These are phyloP conservation scores for Naganishia albida DNA, from an alignment of 1,284 basidiomycete genomes.

Conservation along the genomic window DNA sequence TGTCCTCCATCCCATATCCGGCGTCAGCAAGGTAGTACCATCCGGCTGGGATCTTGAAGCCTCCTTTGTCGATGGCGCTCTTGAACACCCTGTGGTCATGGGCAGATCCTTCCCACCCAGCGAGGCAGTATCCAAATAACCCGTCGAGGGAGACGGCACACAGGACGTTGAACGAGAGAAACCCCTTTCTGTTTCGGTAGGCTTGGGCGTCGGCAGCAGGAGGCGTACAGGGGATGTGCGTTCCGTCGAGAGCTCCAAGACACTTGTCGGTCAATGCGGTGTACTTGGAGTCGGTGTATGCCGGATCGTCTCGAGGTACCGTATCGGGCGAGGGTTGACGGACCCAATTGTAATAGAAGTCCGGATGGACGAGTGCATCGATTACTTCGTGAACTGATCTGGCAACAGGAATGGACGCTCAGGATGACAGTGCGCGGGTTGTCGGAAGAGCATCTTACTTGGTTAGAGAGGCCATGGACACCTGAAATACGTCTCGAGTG, in stretches of 20 bases:
- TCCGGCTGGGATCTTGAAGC: neutral
- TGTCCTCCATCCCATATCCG: neutral
- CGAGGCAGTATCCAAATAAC: slow-evolving; percentile 1
- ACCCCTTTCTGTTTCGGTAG: slow-evolving; percentile 7
- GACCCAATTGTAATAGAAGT: slow-evolving; percentile 22
- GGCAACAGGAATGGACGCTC: neutral
- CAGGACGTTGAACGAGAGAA: slow-evolving; percentile 17
- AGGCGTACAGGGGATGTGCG: slow-evolving; percentile 13
- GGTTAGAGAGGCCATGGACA: neutral
- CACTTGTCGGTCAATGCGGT: neutral
- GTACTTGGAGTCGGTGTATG: slow-evolving; percentile 6
- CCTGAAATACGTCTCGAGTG: slow-evolving; percentile 1
- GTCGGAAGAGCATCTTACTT: neutral
- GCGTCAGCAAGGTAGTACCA: slow-evolving; percentile 22
- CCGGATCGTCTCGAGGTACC: neutral
- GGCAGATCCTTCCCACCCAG: slow-evolving; percentile 27
- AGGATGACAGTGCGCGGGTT: neutral
- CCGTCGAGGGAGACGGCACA: neutral
- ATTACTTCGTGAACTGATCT: slow-evolving; percentile 12
- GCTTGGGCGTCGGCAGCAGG: neutral
- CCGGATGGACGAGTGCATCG: slow-evolving; percentile 12
- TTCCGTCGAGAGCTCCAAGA: slow-evolving; percentile 31
- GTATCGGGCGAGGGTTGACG: slow-evolving; percentile 7
- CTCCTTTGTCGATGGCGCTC: neutral
- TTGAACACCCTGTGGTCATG: slow-evolving; percentile 3